Conservation (phyloP, 179 eudicot species). For the Camellia oleifera region DNA sequence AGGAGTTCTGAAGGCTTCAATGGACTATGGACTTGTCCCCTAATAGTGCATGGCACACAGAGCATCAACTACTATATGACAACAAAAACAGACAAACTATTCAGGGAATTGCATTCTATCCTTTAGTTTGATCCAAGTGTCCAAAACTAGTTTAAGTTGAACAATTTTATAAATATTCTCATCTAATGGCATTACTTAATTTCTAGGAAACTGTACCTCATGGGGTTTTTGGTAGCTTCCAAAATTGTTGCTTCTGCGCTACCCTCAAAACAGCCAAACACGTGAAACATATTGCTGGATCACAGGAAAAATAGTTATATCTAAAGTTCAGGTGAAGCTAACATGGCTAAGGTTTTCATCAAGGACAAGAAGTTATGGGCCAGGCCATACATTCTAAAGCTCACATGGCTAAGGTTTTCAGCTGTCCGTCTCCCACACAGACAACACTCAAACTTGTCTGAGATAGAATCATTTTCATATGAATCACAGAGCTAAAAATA, state of each 20-base stretch:
- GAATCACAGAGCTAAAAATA: too few species aligned
- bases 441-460: constrained; percentile 85
- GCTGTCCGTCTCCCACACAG: constrained; percentile 73
- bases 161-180: not conserved
- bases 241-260: constrained; percentile 69
- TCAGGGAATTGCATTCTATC: not conserved
- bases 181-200: not conserved
- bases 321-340: constrained; percentile 4
- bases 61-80: not conserved
- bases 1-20: constrained; percentile 37
- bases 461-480: too few species aligned
- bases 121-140: too few species aligned
- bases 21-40: constrained; percentile 40
- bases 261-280: constrained; percentile 47
- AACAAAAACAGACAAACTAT: not conserved
- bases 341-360: not conserved
- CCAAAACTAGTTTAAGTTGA: not conserved
- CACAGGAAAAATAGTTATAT: too few species aligned
- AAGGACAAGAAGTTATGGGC: constrained; percentile 33
- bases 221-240: constrained; percentile 87
- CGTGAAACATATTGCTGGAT: too few species aligned
- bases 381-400: constrained; percentile 85
- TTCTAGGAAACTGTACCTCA: constrained; percentile 41
- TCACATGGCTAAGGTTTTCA: constrained; percentile 27
- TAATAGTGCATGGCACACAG: not conserved